Conservation (phyloP, 306 rosid species). For the Vachellia collinsii region DNA sequence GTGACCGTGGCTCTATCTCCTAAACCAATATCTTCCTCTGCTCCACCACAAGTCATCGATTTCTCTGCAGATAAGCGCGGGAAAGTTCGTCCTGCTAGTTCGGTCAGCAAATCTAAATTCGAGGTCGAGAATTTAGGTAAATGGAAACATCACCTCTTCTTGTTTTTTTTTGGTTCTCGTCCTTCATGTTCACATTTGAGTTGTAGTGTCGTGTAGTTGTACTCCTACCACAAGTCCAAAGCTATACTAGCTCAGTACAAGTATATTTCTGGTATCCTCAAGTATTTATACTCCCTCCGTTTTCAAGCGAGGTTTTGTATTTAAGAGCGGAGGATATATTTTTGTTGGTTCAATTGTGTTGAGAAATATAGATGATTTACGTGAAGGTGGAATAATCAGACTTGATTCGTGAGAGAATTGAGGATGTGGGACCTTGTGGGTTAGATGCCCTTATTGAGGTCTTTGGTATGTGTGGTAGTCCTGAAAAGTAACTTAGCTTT, state of each 20-base stretch:
- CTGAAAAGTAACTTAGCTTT: conserved; percentile 63
- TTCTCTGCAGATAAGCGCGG: conserved; percentile 88
- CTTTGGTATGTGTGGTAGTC: conserved; percentile 48
- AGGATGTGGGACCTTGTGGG: conserved; percentile 68
- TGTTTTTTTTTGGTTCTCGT: not conserved
- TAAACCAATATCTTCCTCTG: conserved; percentile 88
- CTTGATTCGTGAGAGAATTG: conserved; percentile 33
- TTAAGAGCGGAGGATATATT: not conserved
- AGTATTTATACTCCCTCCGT: not conserved
- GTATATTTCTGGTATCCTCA: not conserved
- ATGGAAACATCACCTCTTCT: not conserved
- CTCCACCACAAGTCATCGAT: conserved; percentile 92
- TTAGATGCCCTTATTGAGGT: conserved; percentile 64
- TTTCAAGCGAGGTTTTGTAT: too few species aligned
- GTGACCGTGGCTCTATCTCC: conserved; percentile 81
- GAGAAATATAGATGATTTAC: conserved; percentile 28
- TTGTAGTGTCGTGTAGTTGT: not conserved
- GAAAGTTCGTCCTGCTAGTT: conserved; percentile 73
- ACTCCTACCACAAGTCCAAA: too few species aligned
- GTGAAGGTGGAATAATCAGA: conserved; percentile 17
- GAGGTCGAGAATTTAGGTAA: conserved; percentile 88
- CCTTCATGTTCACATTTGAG: not conserved
- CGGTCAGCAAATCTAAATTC: conserved; percentile 75
- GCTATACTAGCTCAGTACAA: not conserved
- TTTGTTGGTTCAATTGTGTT: not conserved